These are phyloP conservation scores for Carex myosuroides DNA, from an alignment of 176 grass and related monocot genomes.

Conservation along the genomic window DNA sequence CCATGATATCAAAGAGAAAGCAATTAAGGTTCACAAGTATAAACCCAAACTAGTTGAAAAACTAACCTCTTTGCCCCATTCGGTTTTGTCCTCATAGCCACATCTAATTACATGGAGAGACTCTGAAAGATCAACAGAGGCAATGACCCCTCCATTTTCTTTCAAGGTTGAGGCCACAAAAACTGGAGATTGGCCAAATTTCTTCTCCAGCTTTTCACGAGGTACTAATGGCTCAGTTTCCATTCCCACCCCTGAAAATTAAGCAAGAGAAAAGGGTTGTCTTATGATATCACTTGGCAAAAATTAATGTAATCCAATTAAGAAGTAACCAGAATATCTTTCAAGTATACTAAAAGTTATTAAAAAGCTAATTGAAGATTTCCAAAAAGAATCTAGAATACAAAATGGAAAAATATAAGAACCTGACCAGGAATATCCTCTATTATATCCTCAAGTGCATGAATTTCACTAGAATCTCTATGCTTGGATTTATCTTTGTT, in stretches of 20 bases:
- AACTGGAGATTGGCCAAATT: conserved; percentile 42
- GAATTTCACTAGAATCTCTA: conserved; percentile 37
- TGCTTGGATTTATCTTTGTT: conserved; percentile 29
- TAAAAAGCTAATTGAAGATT: neutral
- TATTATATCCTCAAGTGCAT: conserved; percentile 39
- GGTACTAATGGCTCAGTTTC: conserved; percentile 27
- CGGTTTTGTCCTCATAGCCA: conserved; percentile 47
- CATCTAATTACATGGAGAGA: conserved; percentile 42
- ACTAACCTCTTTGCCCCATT: conserved; percentile 51
- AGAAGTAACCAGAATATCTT: neutral
- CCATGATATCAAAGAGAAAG: neutral
- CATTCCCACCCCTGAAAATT: conserved; percentile 26
- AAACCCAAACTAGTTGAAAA: neutral
- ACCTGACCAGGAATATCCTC: conserved; percentile 32
- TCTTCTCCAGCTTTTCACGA: conserved; percentile 49
- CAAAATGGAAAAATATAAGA: neutral
- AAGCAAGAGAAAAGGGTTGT: neutral
- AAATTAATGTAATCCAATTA: neutral
- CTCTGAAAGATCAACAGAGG: conserved; percentile 13
- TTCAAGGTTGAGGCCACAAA: conserved; percentile 39
- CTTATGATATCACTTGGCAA: neutral
- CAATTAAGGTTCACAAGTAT: neutral
- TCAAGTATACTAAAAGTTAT: neutral
- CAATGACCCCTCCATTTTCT: conserved; percentile 26
- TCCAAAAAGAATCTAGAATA: neutral